Evolutionary conservation across 495 filamentous ascomycete species (phyloP).

Genomic region (Neurospora pannonica): DNA sequence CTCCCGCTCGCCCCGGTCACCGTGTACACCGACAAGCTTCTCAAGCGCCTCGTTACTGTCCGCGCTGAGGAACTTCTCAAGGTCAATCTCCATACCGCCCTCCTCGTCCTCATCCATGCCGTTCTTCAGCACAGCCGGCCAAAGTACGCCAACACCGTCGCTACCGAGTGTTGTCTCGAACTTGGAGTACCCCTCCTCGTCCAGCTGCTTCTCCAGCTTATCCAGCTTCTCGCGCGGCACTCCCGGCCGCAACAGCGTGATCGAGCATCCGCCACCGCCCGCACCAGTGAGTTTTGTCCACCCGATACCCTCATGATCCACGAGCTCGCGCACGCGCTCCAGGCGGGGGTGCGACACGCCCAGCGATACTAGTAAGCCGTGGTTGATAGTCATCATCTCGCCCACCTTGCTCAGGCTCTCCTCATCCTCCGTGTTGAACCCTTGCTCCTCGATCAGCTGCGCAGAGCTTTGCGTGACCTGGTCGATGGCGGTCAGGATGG

Average conservation of each 20-base stretch:
- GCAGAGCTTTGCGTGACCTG: constrained; percentile 67
- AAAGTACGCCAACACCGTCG: constrained; percentile 86
- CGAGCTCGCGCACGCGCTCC: constrained; percentile 83
- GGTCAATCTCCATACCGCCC: constrained; percentile 84
- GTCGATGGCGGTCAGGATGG: constrained; percentile 75
- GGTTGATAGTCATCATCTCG: constrained; percentile 83
- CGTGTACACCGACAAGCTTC: constrained; percentile 57
- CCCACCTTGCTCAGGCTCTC: constrained; percentile 60
- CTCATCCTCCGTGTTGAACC: constrained; percentile 50
- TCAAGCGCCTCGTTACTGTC: constrained; percentile 75
- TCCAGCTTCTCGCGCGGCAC: constrained; percentile 39
- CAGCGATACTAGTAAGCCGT: constrained; percentile 76
- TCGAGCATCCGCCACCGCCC: constrained; percentile 89
- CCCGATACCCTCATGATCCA: constrained; percentile 81
- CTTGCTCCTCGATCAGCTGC: constrained; percentile 53
- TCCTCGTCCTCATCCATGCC: constrained; percentile 56
- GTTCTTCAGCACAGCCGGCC: constrained; percentile 76
- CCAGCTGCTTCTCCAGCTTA: constrained; percentile 56
- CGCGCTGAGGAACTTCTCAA: constrained; percentile 80
- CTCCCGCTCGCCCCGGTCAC: constrained; percentile 52
- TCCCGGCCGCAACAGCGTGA: constrained; percentile 70
- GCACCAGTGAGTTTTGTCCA: constrained; percentile 97
- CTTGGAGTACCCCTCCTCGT: constrained; percentile 66
- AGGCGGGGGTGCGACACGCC: constrained; percentile 91
- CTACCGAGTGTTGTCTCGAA: constrained; percentile 85